A percentile compares a stretch with the other conserved stretches of the same genome.
These are phyloP conservation scores for Discostella pseudostelligera DNA, from an alignment of 108 stramenopile species.

Conservation along the genomic window DNA sequence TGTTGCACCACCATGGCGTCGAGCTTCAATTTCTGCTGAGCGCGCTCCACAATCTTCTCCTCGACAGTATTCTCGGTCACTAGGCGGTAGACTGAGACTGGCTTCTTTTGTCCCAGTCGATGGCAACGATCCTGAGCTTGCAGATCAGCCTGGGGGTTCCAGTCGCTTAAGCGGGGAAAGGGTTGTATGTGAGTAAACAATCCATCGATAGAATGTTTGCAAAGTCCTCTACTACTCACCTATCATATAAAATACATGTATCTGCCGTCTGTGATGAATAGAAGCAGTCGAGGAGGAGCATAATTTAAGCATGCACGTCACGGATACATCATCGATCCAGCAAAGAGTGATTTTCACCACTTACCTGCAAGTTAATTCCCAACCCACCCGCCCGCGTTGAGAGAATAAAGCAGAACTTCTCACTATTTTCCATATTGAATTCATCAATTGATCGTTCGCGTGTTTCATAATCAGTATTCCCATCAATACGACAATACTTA, in stretches of 20 bases:
- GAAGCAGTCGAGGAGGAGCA: background rate
- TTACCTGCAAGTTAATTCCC: slow-evolving; percentile 84
- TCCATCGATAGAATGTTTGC: too few species aligned
- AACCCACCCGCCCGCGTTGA: slow-evolving; percentile 92
- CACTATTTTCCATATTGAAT: slow-evolving; percentile 90
- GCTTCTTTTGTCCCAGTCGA: slow-evolving; percentile 94
- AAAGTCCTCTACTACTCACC: too few species aligned
- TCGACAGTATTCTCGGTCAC: slow-evolving; percentile 98
- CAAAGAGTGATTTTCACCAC: slow-evolving; percentile 31
- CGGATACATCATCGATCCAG: background rate
- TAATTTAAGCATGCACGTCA: background rate
- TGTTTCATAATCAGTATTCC: slow-evolving; percentile 93
- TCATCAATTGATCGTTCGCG: slow-evolving; percentile 88
- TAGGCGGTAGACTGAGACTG: slow-evolving; percentile 96
- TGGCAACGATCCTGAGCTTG: slow-evolving; percentile 97
- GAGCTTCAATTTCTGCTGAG: slow-evolving; percentile 98
- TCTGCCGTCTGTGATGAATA: slow-evolving; percentile 67
- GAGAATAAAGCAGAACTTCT: slow-evolving; percentile 89
- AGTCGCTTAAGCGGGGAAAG: too few species aligned
- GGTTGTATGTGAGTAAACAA: too few species aligned
- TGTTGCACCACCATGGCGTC: slow-evolving; percentile 97
- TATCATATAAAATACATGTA: slow-evolving; percentile 87
- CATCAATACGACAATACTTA: slow-evolving; percentile 98
- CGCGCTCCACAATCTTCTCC: slow-evolving; percentile 99
- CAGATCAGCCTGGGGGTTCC: slow-evolving; percentile 98